Conservation (phyloP, 768 basidiomycete species). For the Macrolepiota fuliginosa region DNA sequence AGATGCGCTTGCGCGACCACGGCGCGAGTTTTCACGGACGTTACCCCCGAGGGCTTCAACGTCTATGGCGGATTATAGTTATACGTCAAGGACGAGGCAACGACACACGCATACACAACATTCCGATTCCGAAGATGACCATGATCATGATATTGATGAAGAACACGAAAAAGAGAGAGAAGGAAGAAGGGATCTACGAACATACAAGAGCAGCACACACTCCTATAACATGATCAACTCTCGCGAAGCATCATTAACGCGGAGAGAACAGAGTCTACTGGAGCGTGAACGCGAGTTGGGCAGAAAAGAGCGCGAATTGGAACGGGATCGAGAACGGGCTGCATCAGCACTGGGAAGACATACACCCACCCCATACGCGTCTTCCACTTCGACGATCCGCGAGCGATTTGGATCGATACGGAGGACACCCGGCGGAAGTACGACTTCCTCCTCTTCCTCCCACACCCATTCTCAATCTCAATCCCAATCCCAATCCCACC, state of each 20-base stretch:
- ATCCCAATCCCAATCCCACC: constrained; percentile 12
- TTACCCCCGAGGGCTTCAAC: constrained; percentile 43
- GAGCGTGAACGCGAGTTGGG: constrained; percentile 6
- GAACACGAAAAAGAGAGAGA: neutral
- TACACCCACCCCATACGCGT: constrained; percentile 16
- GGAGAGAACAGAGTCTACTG: constrained; percentile 14
- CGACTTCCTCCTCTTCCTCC: no score
- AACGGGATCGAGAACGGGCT: constrained; percentile 14
- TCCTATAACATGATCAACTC: constrained; percentile 30
- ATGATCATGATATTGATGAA: constrained; percentile 12
- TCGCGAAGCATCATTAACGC: constrained; percentile 14
- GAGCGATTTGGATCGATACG: constrained; percentile 24
- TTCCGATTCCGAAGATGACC: constrained; percentile 18
- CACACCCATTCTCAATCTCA: neutral
- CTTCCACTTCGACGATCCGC: constrained; percentile 19
- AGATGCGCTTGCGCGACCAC: constrained; percentile 19
- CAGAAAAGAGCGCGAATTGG: constrained; percentile 18
- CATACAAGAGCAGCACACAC: constrained; percentile 32
- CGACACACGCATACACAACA: neutral
- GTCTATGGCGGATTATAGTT: constrained; percentile 52
- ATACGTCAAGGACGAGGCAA: constrained; percentile 20
- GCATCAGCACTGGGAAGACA: constrained; percentile 23
- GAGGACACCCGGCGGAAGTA: constrained; percentile 18
- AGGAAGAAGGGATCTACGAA: constrained; percentile 22
- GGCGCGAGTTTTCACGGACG: constrained; percentile 15